Conservation (phyloP, 257 asterid species). For the Nemophila menziesii region DNA sequence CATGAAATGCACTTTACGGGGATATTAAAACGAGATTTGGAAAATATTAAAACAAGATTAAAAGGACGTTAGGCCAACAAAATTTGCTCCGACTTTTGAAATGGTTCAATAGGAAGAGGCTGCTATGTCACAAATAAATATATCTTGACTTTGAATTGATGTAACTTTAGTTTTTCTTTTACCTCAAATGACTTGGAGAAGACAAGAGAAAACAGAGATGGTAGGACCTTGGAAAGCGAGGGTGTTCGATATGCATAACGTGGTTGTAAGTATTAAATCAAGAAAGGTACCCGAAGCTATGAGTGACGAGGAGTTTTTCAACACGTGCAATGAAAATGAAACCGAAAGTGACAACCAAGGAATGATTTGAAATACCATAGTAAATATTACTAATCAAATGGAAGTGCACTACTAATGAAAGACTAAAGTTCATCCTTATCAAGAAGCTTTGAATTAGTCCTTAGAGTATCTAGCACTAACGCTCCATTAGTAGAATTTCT, state of each 20-base stretch:
- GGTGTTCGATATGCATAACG: slow-evolving; percentile 95
- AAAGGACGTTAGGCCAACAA: no score
- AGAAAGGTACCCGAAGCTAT: slow-evolving; percentile 93
- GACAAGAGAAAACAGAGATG: slow-evolving; percentile 67
- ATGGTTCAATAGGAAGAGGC: slow-evolving; percentile 72
- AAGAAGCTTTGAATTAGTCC: no score
- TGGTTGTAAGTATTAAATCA: slow-evolving; percentile 87
- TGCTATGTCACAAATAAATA: slow-evolving; percentile 83
- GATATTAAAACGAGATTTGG: no score
- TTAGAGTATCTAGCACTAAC: no score
- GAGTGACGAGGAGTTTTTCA: slow-evolving; percentile 81
- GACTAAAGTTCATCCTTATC: no score
- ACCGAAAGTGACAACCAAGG: slow-evolving; percentile 65
- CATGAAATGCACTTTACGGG: no score
- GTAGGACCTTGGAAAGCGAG: slow-evolving; percentile 90
- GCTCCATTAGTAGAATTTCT: no score
- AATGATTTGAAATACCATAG: no score
- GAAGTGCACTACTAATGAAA: no score
- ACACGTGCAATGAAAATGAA: slow-evolving; percentile 61
- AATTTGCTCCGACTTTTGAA: no score
- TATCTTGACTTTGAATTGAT: slow-evolving; percentile 89
- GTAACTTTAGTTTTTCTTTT: slow-evolving; percentile 88
- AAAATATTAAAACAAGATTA: no score
- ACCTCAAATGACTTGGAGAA: slow-evolving; percentile 89
- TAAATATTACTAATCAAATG: no score